Evolutionary conservation across 1,139 yeast species (phyloP), one percentile per base, ranked within the genome.

Genomic region (Candida labiduridarum): DNA sequence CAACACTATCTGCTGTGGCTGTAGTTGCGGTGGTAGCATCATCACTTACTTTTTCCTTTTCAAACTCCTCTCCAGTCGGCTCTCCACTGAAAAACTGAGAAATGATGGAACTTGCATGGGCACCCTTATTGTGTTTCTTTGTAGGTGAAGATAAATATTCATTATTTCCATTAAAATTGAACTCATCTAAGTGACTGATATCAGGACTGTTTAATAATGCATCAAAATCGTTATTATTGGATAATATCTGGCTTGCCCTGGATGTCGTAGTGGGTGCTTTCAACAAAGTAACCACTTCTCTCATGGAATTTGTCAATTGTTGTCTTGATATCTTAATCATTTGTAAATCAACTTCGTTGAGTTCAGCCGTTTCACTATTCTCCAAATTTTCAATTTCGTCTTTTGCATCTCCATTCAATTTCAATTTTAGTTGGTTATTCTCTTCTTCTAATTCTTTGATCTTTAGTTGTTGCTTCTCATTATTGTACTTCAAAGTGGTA

Each of bases 301-400:
- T 69, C 73, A 76, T 75, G 19, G 78, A 70, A 44, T 67, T 64
- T 12, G 76, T 68, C 48, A 77, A 66, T 50, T 71, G 76, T 46
- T 66, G 63, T 36, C 79, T 61, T 3, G 80, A 69, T 45, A 70
- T 64, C 53, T 73, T 72, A 47, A 77, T 72, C 4, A 67, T 58
- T 55, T 59, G 66, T 33, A 77, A 63, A 55, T 76, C 79, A n/a
- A 76, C 65, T 19, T 73, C 74, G 0, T 80, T 79, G 35, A 76
- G 43, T 9, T 40, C 47, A 31, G 36, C 35, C 12, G 30, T 9
- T 8, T 42, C 43, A 16, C 27, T 45, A 11, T 31, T 29, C 39
- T 30, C 19, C 39, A 31, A 19, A 31, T 38, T 40, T n/a, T 30
- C 39, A 22, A 22, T 33, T 1, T 22, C 44, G 14, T 38, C 44